Evolutionary conservation across 140 eudicot genomes (phyloP), one percentile per base, ranked within the genome.

Genomic region (Oenanthe javanica): DNA sequence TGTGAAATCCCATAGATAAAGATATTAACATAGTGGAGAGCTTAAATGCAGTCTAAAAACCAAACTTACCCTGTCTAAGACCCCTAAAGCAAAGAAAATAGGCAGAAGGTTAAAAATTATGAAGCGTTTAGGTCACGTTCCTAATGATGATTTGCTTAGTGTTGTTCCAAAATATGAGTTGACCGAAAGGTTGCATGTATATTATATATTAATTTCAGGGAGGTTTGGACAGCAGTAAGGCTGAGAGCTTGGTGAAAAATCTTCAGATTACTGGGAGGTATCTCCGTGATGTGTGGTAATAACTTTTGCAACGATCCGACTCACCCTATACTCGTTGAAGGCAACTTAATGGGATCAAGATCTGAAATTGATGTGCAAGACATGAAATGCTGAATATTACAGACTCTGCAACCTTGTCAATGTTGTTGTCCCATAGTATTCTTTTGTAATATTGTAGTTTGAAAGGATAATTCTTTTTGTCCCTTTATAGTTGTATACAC

Each of bases 231-330:
- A 87, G 90, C 64, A 86, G 97, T 1, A 77, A 93, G 84, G 91
- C 97, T 2, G 98, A 89, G 88, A 81, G 90, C 83, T 81, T 83
- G 76, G 97, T 96, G 85, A 96, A 96, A 90, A 91, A 91, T 82
- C 87, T 96, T 88, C 99, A 96, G 79, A 91, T 81, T 84, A 84
- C 84, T 42, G 99, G 99, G 79, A 89, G 99, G 80, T 96, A 96
- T 73, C 87, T 89, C 7, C 97, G 99, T 57, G 99, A 96, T 79
- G 96, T 96, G n/a, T 96, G 99, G 99, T 96, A 75, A 75, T 49
- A 76, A 87, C 73, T 27, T 19, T 79, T 5, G 16, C 4, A 21
- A 12, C 13, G 59, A 43, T 42, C 1, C 55, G 6, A 23, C 21
- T n/a, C 57, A 3, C 38, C 43, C 47, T 57, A 40, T 23, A 18